Base-by-base conservation (phyloP, 305 asterid genomes). In the Fraxinus platypoda region DNA sequence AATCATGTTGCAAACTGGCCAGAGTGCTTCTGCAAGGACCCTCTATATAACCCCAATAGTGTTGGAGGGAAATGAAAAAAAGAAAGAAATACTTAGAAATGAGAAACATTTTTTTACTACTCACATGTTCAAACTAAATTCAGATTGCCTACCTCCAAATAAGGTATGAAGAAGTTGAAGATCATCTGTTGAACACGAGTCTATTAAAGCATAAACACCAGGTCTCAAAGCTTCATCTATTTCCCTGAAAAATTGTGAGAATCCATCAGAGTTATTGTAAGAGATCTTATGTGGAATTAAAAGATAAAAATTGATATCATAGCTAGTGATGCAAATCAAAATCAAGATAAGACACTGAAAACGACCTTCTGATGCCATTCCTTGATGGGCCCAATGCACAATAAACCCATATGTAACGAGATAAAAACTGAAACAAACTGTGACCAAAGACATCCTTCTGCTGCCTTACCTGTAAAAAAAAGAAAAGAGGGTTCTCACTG, bases 21-120 rank as follows among this genome's bases (percentile, higher is more conserved):
- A 95, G 87, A 3, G 91, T 90, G 80, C 91, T 93, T 88, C 99
- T 93, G 91, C 98, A 94, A 80, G 99, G 96, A 30, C 98, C 99
- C 95, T 95, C 99, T 93, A 72, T 15, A 87, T 76, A 84, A 81
- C 21, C 77, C 75, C 37, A 76, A 43, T 77, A 54, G 35, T 12
- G 74, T 28, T 11, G 21, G 41, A 35, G 9, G 17, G 7, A 2
- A 28, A 57, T 85, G 8, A 80, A 8, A 82, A 62, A 1, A 77
- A 23, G 15, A 81, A n/a, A 13, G 31, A 41, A 46, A 41, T 64
- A 70, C 5, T 80, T 31, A 81, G 81, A 78, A 46, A 37, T 54
- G 31, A 21, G 19, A 17, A 1, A 46, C 3, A 64, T 74, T 31
- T 4, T 11, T 64, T 38, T 26, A 49, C 21, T 23, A 35, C 80